A percentile compares a stretch with the other conserved stretches of the same genome.
Conservation (phyloP, 2,329 filamentous ascomycete genomes). For the Colletotrichum navitas region DNA sequence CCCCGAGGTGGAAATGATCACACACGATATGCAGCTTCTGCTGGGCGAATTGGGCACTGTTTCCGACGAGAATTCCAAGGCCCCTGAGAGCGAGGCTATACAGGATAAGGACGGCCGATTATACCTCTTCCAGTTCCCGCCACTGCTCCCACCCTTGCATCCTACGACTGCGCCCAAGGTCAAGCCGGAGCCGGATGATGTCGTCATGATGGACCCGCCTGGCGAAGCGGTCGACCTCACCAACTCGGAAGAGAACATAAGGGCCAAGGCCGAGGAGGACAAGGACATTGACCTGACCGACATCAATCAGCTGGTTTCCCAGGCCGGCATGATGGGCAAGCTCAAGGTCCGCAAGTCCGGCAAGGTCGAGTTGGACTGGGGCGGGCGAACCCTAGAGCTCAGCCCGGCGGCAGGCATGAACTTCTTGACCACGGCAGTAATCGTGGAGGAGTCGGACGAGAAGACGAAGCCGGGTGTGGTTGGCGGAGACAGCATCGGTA, state of each 20-base stretch:
- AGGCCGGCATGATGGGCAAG: conserved; percentile 71
- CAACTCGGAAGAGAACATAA: conserved; percentile 41
- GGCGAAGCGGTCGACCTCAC: conserved; percentile 59
- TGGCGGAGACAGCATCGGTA: conserved; percentile 67
- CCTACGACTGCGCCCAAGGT: conserved; percentile 50
- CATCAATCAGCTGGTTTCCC: conserved; percentile 56
- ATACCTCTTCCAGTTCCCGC: conserved; percentile 75
- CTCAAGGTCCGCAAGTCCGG: conserved; percentile 72
- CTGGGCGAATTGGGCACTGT: conserved; percentile 58
- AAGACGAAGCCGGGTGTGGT: conserved; percentile 58
- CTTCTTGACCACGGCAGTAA: conserved; percentile 70
- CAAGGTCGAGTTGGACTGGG: conserved; percentile 73
- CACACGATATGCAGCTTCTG: conserved; percentile 57
- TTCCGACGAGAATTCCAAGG: conserved; percentile 43
- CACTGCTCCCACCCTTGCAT: conserved; percentile 69
- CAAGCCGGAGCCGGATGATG: conserved; percentile 58
- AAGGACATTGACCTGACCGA: conserved; percentile 48
- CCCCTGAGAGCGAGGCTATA: conserved; percentile 43
- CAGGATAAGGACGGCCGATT: conserved; percentile 61
- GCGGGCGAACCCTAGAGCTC: conserved; percentile 67
- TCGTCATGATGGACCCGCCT: conserved; percentile 54
- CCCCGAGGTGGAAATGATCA: conserved; percentile 55
- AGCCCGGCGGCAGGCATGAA: conserved; percentile 64
- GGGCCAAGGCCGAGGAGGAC: conserved; percentile 44
- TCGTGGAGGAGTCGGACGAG: conserved; percentile 69